Percentiles rank a stretch among this genome's conserved stretches.
Evolutionary conservation across 1,139 yeast genomes (phyloP).

Genomic region (Kluyveromyces marxianus): DNA sequence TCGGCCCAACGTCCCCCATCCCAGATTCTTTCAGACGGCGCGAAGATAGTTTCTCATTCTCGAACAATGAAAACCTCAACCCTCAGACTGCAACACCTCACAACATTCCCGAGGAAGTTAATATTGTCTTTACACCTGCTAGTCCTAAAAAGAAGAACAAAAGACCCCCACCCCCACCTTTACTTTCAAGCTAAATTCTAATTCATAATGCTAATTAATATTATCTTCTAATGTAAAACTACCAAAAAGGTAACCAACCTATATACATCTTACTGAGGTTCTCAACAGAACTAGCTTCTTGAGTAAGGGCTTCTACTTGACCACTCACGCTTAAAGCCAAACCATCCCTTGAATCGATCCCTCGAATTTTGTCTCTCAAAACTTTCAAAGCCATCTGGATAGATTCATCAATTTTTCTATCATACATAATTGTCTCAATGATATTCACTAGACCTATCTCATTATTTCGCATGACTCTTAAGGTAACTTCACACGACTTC

Average conservation of each 20-base stretch:
- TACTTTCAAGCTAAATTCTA: background rate
- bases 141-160: background rate
- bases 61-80: background rate
- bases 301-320: constrained; percentile 83
- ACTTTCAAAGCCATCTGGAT: constrained; percentile 53
- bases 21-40: constrained; percentile 3
- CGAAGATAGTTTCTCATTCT: background rate
- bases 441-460: constrained; percentile 89
- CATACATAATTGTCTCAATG: constrained; percentile 86
- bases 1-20: constrained; percentile 4
- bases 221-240: constrained; percentile 6
- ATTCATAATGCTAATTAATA: background rate
- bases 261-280: constrained; percentile 80
- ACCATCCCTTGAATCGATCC: constrained; percentile 75
- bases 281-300: constrained; percentile 69
- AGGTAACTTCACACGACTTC: constrained; percentile 78
- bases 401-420: constrained; percentile 33
- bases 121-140: background rate
- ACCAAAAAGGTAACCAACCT: constrained; percentile 87
- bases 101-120: background rate
- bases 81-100: background rate
- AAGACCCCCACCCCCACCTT: constrained; percentile 3
- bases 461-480: constrained; percentile 61
- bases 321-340: constrained; percentile 86
- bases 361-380: constrained; percentile 75